These are phyloP conservation scores for Zizania palustris DNA, from an alignment of 202 grass and related monocot species.

Conservation along the genomic window DNA sequence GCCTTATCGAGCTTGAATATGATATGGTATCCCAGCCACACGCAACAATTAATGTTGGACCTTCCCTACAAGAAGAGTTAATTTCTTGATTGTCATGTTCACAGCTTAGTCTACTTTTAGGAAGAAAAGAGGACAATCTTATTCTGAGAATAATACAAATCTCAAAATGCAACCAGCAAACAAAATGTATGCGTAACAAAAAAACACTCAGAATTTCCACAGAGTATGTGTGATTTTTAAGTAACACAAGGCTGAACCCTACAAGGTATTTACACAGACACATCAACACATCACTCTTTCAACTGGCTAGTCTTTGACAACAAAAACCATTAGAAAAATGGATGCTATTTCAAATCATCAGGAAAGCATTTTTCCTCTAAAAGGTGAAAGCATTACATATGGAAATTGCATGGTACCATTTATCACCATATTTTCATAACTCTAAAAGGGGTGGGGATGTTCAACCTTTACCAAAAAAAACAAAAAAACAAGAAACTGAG, in stretches of 20 bases:
- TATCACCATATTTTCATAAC: background rate
- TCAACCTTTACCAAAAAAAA: background rate
- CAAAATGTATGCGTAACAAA: background rate
- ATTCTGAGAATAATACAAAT: conserved; percentile 23
- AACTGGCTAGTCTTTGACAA: background rate
- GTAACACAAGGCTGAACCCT: background rate
- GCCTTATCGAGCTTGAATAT: conserved; percentile 76
- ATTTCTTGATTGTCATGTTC: background rate
- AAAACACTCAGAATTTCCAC: background rate
- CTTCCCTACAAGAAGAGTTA: conserved; percentile 66
- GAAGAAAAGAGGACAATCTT: conserved; percentile 12
- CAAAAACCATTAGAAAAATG: background rate
- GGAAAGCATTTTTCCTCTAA: background rate
- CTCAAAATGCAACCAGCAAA: conserved; percentile 1
- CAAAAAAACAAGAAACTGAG: conserved; percentile 4
- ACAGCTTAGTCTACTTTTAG: conserved; percentile 9
- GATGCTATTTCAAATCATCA: background rate
- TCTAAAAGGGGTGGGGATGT: background rate
- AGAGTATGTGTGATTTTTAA: background rate
- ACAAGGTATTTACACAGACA: background rate
- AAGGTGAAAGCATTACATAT: background rate
- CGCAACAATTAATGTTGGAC: conserved; percentile 80
- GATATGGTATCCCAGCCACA: conserved; percentile 84
- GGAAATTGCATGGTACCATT: conserved; percentile 11
- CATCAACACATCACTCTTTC: background rate